Evolutionary conservation across 2,329 filamentous ascomycete species (phyloP).

Genomic region (Zymoseptoria crescenta): DNA sequence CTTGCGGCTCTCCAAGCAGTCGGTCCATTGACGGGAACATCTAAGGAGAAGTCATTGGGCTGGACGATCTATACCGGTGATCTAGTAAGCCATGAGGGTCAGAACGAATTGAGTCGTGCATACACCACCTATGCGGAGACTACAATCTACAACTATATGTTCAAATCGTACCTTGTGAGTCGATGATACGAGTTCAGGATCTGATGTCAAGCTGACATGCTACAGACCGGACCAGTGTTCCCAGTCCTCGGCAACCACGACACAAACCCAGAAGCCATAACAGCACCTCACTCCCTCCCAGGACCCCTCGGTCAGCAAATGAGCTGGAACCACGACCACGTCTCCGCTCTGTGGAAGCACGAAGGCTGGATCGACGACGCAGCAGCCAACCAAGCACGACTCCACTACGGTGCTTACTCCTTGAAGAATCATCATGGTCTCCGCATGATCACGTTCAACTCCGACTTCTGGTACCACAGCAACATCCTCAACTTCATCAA

Average conservation of each 20-base stretch:
- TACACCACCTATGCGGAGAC: slow-evolving; percentile 49
- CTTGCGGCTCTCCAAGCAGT: slow-evolving; percentile 50
- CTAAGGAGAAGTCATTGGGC: slow-evolving; percentile 38
- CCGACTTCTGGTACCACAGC: slow-evolving; percentile 41
- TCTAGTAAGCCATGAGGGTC: slow-evolving; percentile 48
- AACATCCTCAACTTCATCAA: slow-evolving; percentile 48
- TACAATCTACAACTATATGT: slow-evolving; percentile 44
- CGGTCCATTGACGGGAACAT: slow-evolving; percentile 49
- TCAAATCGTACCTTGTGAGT: slow-evolving; percentile 44
- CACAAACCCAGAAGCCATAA: slow-evolving; percentile 46
- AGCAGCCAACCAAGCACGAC: slow-evolving; percentile 40
- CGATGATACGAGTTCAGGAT: no score
- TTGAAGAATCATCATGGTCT: slow-evolving; percentile 47
- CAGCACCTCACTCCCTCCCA: slow-evolving; percentile 46
- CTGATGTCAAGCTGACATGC: no score
- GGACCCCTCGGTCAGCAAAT: slow-evolving; percentile 47
- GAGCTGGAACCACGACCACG: slow-evolving; percentile 52
- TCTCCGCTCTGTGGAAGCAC: slow-evolving; percentile 49
- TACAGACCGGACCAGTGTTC: slow-evolving; percentile 45
- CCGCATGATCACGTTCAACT: slow-evolving; percentile 47
- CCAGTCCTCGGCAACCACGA: slow-evolving; percentile 52
- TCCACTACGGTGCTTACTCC: slow-evolving; percentile 51
- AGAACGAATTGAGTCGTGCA: slow-evolving; percentile 44
- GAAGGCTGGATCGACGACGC: slow-evolving; percentile 47
- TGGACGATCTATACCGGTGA: slow-evolving; percentile 53